A percentile compares a stretch with the other conserved stretches of the same genome.
These are phyloP conservation scores for Chloris gayana DNA, from an alignment of 176 grass and related monocot genomes.

Conservation along the genomic window DNA sequence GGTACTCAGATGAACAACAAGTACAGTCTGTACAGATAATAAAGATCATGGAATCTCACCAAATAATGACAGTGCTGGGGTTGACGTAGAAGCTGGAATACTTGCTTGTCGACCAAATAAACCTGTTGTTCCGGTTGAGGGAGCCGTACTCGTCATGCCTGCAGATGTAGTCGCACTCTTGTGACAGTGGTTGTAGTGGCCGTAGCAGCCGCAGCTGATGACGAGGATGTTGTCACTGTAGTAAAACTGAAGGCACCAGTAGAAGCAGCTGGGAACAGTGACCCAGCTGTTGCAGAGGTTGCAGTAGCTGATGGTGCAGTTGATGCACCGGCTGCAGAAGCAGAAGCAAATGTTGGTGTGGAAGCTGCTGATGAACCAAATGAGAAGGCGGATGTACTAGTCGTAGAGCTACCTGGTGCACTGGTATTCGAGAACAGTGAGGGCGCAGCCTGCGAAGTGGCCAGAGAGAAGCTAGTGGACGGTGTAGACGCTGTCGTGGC, in stretches of 20 bases:
- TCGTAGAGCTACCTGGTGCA: constrained; percentile 37
- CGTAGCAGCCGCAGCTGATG: constrained; percentile 44
- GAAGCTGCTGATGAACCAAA: constrained; percentile 51
- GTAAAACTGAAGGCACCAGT: constrained; percentile 48
- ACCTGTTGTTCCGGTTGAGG: constrained; percentile 34
- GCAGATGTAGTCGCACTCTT: constrained; percentile 49
- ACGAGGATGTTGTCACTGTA: constrained; percentile 40
- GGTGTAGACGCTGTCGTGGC: constrained; percentile 34
- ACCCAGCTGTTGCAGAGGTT: constrained; percentile 45
- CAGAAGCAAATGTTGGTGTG: constrained; percentile 37
- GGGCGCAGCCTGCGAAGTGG: constrained; percentile 47
- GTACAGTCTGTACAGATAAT: neutral
- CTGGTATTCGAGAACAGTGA: constrained; percentile 44
- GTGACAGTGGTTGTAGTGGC: constrained; percentile 47
- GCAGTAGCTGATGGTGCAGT: constrained; percentile 26
- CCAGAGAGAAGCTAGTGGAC: constrained; percentile 52
- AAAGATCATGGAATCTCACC: constrained; percentile 48
- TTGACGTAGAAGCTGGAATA: constrained; percentile 45
- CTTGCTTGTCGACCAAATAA: constrained; percentile 66
- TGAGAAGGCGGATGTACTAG: constrained; percentile 40
- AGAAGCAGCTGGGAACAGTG: constrained; percentile 55
- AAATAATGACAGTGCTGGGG: constrained; percentile 47
- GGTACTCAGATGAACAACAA: neutral
- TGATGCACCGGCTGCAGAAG: constrained; percentile 37
- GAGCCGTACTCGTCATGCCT: constrained; percentile 28